Conservation (phyloP, 2,329 filamentous ascomycete species). For the Fusarium sp. region DNA sequence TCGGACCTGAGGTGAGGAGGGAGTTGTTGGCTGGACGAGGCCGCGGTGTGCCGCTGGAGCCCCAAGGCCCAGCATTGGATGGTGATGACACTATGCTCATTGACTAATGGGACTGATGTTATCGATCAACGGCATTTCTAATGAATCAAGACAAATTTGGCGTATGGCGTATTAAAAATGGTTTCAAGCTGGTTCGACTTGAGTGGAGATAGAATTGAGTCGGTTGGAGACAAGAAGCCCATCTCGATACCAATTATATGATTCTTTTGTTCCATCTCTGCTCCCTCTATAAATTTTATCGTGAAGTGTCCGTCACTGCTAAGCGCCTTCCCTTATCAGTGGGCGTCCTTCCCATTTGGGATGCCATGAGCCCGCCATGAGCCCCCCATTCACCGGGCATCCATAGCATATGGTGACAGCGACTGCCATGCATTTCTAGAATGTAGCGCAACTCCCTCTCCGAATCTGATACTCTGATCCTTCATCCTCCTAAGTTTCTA, state of each 20-base stretch:
- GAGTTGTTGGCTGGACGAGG: slow-evolving; percentile 90
- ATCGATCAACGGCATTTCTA: slow-evolving; percentile 28
- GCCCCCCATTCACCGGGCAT: neutral
- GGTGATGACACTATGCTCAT: slow-evolving; percentile 95
- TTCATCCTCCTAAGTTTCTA: neutral
- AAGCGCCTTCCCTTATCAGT: neutral
- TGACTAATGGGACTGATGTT: slow-evolving; percentile 51
- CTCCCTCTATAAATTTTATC: neutral
- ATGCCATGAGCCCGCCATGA: neutral
- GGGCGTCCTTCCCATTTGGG: neutral
- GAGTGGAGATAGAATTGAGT: slow-evolving; percentile 37
- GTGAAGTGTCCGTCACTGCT: neutral
- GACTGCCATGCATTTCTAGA: neutral
- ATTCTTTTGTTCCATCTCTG: neutral
- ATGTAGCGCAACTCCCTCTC: neutral
- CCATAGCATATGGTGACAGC: neutral
- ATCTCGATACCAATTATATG: slow-evolving; percentile 41
- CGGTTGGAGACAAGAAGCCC: slow-evolving; percentile 27
- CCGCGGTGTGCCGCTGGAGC: slow-evolving; percentile 75
- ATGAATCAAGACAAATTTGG: slow-evolving; percentile 39
- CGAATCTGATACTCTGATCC: neutral
- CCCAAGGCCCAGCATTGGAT: slow-evolving; percentile 63
- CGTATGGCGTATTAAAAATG: slow-evolving; percentile 41
- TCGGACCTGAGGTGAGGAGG: slow-evolving; percentile 89
- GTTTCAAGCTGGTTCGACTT: slow-evolving; percentile 36